Evolutionary conservation across 331 rosid genomes (phyloP), one percentile per base, ranked within the genome.

Genomic region (Cucumis variabilis): DNA sequence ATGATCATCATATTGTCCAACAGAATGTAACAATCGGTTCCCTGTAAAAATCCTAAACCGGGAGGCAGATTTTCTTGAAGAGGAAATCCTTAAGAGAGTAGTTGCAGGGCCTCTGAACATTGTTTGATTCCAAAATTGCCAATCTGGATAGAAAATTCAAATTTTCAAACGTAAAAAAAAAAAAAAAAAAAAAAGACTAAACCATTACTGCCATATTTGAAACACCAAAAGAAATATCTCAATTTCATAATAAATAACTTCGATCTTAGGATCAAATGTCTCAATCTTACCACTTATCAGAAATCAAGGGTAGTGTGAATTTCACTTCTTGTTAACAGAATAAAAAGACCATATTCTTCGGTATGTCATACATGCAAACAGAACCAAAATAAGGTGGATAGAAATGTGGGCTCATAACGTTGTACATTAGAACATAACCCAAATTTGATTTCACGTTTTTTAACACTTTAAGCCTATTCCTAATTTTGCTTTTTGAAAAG

Each of bases 51-150:
- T 21, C 88, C 91, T 91, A 85, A 86, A 44, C 72, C 87, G 89
- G 13, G 92, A 91, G 66, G 86, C 72, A 89, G 73, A 70, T 87
- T 89, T 94, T 88, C 91, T 91, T 19, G 91, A 91, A 24, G 89
- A 90, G 87, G 73, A 92, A 67, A 88, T 21, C 83, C 92, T 85
- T 71, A 95, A 87, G 63, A 95, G 85, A 68, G 92, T 88, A 83
- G 91, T 86, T 77, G 90, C 90, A 84, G 89, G 87, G 72, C 93
- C 94, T 91, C 91, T 92, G 14, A 94, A 93, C 99, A 93, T 92
- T 90, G 66, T 79, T 79, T 51, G 25, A 19, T 55, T 51, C 41
- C 68, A 27, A 79, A 79, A 15, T 16, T 51, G 68, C 63, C 67
- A 79, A 79, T 50, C 84, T 79, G 68, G 24, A 79, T 79, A n/a